A percentile compares a stretch with the other conserved stretches of the same genome.
Evolutionary conservation across 1,284 basidiomycete genomes (phyloP).

Genomic region (Coniferiporia weirii): DNA sequence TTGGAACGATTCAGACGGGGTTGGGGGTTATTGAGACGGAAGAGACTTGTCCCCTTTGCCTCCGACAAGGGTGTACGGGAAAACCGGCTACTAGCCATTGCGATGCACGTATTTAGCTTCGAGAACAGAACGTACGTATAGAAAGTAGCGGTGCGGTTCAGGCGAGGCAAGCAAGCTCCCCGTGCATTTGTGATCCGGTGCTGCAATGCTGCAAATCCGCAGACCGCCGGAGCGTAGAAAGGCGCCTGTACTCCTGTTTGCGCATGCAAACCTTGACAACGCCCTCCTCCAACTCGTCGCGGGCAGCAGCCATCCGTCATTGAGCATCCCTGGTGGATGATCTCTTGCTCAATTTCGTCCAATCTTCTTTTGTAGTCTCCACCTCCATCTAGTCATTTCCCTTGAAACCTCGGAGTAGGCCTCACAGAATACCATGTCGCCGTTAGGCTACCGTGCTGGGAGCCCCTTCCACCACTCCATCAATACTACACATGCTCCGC

Average conservation of each 20-base stretch:
- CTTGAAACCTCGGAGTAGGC: background rate
- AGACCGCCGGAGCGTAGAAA: background rate
- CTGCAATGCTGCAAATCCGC: background rate
- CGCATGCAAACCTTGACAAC: background rate
- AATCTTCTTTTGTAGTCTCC: background rate
- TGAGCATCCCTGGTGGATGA: background rate
- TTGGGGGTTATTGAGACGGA: no score
- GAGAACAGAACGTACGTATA: background rate
- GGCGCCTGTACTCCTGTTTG: background rate
- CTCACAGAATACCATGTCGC: background rate
- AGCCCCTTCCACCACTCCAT: slow-evolving; percentile 4
- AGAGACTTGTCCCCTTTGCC: background rate
- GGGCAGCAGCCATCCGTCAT: background rate
- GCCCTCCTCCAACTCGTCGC: background rate
- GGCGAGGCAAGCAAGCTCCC: background rate
- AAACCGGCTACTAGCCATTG: background rate
- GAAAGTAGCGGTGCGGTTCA: background rate
- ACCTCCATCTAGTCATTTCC: background rate
- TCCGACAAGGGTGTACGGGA: background rate
- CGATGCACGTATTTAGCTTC: background rate
- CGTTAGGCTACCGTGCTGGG: background rate
- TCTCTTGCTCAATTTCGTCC: background rate
- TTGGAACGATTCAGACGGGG: no score
- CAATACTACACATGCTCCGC: slow-evolving; percentile 1
- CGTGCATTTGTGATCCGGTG: background rate